Percentiles rank a stretch among this genome's conserved stretches.
These are phyloP conservation scores for Camptophora hylomeconis DNA, from an alignment of 2,329 filamentous ascomycete genomes.

Conservation along the genomic window DNA sequence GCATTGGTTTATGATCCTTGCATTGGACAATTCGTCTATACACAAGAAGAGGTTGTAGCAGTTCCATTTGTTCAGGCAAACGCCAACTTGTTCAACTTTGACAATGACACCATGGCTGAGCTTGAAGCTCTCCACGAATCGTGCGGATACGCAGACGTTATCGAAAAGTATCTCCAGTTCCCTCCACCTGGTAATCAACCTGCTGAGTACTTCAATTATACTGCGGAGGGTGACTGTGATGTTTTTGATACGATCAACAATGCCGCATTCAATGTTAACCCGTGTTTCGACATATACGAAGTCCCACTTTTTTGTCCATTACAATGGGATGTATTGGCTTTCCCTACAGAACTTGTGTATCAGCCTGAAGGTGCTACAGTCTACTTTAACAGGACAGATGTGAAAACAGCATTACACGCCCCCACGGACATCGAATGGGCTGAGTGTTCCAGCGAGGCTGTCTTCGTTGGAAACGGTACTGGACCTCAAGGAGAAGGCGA, in stretches of 20 bases:
- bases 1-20: conserved; percentile 13
- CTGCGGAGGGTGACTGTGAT: conserved; percentile 38
- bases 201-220: conserved; percentile 38
- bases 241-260: conserved; percentile 43
- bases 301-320: conserved; percentile 60
- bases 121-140: background rate
- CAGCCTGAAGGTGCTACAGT: conserved; percentile 41
- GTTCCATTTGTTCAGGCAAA: no score
- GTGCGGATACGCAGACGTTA: conserved; percentile 31
- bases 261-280: conserved; percentile 48
- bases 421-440: conserved; percentile 29
- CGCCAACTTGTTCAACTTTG: background rate
- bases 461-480: conserved; percentile 23
- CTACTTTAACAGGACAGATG: conserved; percentile 44
- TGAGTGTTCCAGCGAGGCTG: conserved; percentile 29
- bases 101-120: background rate
- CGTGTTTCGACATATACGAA: conserved; percentile 68
- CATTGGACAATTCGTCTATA: conserved; percentile 10
- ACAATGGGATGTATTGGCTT: conserved; percentile 55
- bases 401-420: conserved; percentile 37
- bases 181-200: conserved; percentile 48
- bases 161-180: conserved; percentile 44
- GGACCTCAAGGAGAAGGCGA: conserved; percentile 10
- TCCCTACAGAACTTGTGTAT: conserved; percentile 29
- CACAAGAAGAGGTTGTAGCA: no score